Base-by-base conservation (phyloP, 2,329 filamentous ascomycete genomes). In the Colletotrichum truncatum region DNA sequence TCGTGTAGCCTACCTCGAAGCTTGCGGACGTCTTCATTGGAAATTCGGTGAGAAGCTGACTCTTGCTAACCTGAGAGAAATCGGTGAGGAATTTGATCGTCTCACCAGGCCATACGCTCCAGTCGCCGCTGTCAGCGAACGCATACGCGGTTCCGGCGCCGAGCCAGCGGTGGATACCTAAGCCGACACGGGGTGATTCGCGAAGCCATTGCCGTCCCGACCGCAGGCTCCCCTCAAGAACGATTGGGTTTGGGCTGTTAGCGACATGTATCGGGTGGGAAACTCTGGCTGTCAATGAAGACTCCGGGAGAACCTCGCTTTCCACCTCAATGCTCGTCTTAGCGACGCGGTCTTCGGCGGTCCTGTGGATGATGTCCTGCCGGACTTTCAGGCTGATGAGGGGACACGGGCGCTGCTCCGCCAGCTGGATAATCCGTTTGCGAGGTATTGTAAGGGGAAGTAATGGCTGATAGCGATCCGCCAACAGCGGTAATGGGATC, bases 71-170 rank as follows among this genome's bases (percentile, higher is more conserved):
- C 43, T 67, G 73, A 2, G 75, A 73, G 52, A 78, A 76, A 48
- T 74, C 72, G 23, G 72, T 69, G 23, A 78, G 75, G 58, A 75
- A 73, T 18, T 74, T 71, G 65, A 73, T 76, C 28, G 76, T 73
- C 41, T 76, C 67, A 4, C 73, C 69, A 0, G 69, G 70, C 25
- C 65, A 55, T 6, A 73, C 53, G 9, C 62, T 68, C 79, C 80
- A 82, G 52, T 81, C 77, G 4, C 81, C 82, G 36, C 75, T 81
- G 67, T 84, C 82, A 4, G 74, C 73, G 23, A 78, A 75, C 34
- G 78, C 51, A 48, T 82, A 82, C 10, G 72, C 73, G 0, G 73
- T 77, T 6, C 80, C 80, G 12, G 70, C 64, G 1, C 72, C 73
- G 2, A 79, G 63, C 8, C 73, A 73, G 21, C 75, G 73, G 52